These are phyloP conservation scores for Candida germanica DNA, from an alignment of 805 yeast genomes.

Conservation along the genomic window DNA sequence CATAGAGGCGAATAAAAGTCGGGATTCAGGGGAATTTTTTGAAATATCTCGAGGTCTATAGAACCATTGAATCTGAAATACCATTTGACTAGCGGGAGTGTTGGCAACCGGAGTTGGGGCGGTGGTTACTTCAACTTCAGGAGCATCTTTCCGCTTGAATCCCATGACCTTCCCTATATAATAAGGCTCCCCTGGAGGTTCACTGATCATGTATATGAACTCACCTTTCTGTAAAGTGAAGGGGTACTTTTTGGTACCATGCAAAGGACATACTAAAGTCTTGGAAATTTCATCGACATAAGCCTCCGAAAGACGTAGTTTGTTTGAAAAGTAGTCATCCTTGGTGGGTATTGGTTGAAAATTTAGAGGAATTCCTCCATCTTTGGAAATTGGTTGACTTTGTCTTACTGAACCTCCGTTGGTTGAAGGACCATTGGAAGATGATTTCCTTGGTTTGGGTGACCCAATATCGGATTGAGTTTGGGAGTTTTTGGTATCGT, in stretches of 20 bases:
- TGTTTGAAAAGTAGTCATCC: constrained; percentile 41
- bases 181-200: constrained; percentile 94
- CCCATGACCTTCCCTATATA: constrained; percentile 83
- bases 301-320: constrained; percentile 41
- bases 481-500: too few species aligned
- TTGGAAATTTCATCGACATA: constrained; percentile 37
- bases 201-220: constrained; percentile 77
- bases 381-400: not conserved
- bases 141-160: constrained; percentile 32
- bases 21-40: constrained; percentile 61
- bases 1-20: constrained; percentile 79
- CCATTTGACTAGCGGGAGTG: constrained; percentile 45
- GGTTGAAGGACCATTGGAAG: not conserved
- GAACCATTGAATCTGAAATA: constrained; percentile 83
- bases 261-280: constrained; percentile 33
- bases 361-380: constrained; percentile 36
- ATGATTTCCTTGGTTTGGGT: too few species aligned
- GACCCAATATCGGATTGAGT: too few species aligned
- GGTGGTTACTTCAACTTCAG: constrained; percentile 19
- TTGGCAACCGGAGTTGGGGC: constrained; percentile 25
- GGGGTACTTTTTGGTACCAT: not conserved
- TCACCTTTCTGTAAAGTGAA: constrained; percentile 52
- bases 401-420: not conserved
- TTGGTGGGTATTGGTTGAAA: constrained; percentile 47
- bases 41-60: constrained; percentile 85